These are phyloP conservation scores for Malus sieversii DNA, from an alignment of 306 rosid species.

Conservation along the genomic window DNA sequence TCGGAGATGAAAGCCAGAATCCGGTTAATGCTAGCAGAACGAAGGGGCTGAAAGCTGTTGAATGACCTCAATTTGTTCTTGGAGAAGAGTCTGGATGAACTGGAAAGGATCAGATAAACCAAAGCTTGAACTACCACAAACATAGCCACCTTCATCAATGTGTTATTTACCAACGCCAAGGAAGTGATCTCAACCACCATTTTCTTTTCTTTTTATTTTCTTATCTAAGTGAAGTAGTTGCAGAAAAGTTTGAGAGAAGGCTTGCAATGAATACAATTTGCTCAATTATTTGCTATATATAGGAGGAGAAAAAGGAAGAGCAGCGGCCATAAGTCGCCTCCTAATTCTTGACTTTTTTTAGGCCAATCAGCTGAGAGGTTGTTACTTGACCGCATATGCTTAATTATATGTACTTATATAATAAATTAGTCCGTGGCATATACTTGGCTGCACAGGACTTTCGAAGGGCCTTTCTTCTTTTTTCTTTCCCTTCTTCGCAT, in stretches of 20 bases:
- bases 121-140: conserved; percentile 22
- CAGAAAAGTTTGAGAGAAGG: not conserved
- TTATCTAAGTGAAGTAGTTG: not conserved
- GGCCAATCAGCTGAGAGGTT: not conserved
- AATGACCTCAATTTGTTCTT: conserved; percentile 10
- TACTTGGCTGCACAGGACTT: not conserved
- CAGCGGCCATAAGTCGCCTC: not conserved
- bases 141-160: conserved; percentile 14
- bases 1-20: conserved; percentile 20
- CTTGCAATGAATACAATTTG: not conserved
- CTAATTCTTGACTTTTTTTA: not conserved
- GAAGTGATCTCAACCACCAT: not conserved
- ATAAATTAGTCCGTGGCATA: not conserved
- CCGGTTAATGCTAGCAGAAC: conserved; percentile 8
- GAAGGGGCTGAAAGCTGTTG: conserved; percentile 13
- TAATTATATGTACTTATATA: not conserved
- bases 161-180: not conserved
- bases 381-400: not conserved
- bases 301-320: not conserved
- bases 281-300: not conserved
- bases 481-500: not conserved
- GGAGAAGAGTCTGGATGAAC: conserved; percentile 23
- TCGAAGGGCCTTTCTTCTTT: not conserved
- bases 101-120: conserved; percentile 20
- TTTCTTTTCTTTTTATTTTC: not conserved